Base-by-base conservation (phyloP, 2,329 filamentous ascomycete species). In the Trichoderma sp. region DNA sequence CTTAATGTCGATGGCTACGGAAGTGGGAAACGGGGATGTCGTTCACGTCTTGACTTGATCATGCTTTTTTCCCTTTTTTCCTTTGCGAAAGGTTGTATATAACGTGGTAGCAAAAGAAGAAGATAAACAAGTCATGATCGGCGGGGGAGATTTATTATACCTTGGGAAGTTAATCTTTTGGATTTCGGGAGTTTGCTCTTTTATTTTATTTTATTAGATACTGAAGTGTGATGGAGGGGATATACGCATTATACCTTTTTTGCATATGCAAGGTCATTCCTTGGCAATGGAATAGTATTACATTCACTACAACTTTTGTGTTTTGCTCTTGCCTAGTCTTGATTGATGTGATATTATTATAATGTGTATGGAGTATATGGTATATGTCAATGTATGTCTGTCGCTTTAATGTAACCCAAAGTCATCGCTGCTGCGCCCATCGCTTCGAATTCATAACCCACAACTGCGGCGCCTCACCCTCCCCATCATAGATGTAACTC, bases 391-490 rank as follows among this genome's bases (percentile, higher is more conserved):
- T 5, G 1, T 10, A 48, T 22, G 27, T 22, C 29, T n/a, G 9
- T 17, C 45, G 22, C 32, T 45, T 45, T 19, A 35, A 37, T 29
- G 22, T 13, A 8, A 9, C 12, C n/a, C 37, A 27, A 32, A 29
- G 25, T 54, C 58, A 61, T 39, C 29, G 65, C 10, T 61, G 27
- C 45, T 45, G 48, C 7, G 29, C 58, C 70, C 72, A 73, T 4
- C 58, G 39, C 25, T 71, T 68, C 34, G 72, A 53, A 52, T 76
- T 68, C 53, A 78, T 70, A 6, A 79, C 74, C 76, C 77, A 78
- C 56, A 76, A 65, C 34, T 77, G 75, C 13, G 75, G 75, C n/a
- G 71, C 68, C 34, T 74, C 72, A 7, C 71, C 71, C 22, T 72
- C 68, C 4, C 74, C 72, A 7, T 66, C 65, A 17, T 73, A 70